A percentile compares a stretch with the other conserved stretches of the same genome.
phyloP scores from a whole-genome alignment of 2,329 filamentous ascomycete species.

The Nemania sp. region DNA sequence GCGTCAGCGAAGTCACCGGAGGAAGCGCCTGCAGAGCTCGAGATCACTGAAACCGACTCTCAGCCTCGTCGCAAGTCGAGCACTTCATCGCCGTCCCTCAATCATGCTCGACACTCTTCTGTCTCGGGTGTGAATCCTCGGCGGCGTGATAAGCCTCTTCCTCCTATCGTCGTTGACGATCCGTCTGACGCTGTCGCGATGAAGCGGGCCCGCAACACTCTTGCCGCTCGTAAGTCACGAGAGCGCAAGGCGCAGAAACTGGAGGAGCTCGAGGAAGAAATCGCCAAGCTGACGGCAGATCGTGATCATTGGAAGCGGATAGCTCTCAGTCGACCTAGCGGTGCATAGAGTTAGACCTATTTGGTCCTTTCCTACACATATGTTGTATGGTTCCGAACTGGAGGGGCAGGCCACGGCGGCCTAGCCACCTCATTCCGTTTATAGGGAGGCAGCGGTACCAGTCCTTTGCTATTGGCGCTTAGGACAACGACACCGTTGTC shows the following conservation, averaged over 20 bases:
- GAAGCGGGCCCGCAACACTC: conserved; percentile 92
- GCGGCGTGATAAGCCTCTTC: conserved; percentile 78
- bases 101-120: conserved; percentile 64
- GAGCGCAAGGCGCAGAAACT: conserved; percentile 80
- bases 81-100: conserved; percentile 49
- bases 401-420: conserved; percentile 36
- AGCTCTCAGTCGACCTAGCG: conserved; percentile 47
- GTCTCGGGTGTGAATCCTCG: conserved; percentile 72
- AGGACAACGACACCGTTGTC: conserved; percentile 32
- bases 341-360: conserved; percentile 25
- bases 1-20: conserved; percentile 47
- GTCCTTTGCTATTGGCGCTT: conserved; percentile 33
- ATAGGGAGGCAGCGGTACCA: conserved; percentile 33
- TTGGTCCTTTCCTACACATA: conserved; percentile 32
- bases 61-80: conserved; percentile 53
- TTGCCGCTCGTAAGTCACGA: conserved; percentile 91
- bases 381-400: conserved; percentile 42
- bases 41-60: conserved; percentile 47
- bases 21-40: conserved; percentile 52
- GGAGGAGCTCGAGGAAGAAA: conserved; percentile 73
- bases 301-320: conserved; percentile 67
- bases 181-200: conserved; percentile 73
- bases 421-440: conserved; percentile 29
- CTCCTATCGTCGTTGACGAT: conserved; percentile 77
- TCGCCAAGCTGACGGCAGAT: conserved; percentile 69